phyloP scores from a whole-genome alignment of 2,329 filamentous ascomycete genomes.

The Akanthomyces muscarius region DNA sequence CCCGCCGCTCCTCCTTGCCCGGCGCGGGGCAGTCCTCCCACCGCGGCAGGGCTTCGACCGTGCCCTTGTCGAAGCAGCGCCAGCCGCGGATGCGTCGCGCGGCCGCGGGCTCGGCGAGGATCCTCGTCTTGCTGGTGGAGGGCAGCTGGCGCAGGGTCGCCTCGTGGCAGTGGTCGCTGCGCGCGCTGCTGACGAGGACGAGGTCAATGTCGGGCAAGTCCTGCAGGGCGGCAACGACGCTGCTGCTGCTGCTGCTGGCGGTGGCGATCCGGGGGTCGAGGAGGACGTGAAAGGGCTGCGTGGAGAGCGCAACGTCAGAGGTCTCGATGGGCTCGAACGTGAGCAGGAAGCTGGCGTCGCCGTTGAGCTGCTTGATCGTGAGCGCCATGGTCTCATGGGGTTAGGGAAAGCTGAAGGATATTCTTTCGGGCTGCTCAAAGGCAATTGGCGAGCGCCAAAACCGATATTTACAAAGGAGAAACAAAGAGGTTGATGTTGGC shows the following conservation, averaged over 20 bases:
- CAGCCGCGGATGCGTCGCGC: constrained; percentile 63
- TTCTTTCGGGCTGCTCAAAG: background rate
- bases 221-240: constrained; percentile 49
- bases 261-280: constrained; percentile 69
- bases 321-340: constrained; percentile 53
- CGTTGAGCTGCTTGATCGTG: constrained; percentile 59
- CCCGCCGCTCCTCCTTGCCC: constrained; percentile 26
- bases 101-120: constrained; percentile 62
- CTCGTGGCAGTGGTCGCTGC: constrained; percentile 66
- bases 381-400: constrained; percentile 51
- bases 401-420: background rate
- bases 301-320: constrained; percentile 10
- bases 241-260: constrained; percentile 45
- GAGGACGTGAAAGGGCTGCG: constrained; percentile 59
- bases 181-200: constrained; percentile 43
- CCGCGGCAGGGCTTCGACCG: constrained; percentile 40
- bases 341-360: constrained; percentile 61
- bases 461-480: too few species aligned
- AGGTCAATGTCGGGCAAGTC: constrained; percentile 42
- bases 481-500: background rate
- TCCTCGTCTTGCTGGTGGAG: constrained; percentile 50
- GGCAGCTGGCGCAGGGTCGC: constrained; percentile 61
- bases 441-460: background rate
- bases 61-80: constrained; percentile 60
- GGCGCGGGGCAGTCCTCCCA: constrained; percentile 37